These are phyloP conservation scores for Parietichytrium sp. DNA, from an alignment of 108 stramenopile genomes.

Conservation along the genomic window DNA sequence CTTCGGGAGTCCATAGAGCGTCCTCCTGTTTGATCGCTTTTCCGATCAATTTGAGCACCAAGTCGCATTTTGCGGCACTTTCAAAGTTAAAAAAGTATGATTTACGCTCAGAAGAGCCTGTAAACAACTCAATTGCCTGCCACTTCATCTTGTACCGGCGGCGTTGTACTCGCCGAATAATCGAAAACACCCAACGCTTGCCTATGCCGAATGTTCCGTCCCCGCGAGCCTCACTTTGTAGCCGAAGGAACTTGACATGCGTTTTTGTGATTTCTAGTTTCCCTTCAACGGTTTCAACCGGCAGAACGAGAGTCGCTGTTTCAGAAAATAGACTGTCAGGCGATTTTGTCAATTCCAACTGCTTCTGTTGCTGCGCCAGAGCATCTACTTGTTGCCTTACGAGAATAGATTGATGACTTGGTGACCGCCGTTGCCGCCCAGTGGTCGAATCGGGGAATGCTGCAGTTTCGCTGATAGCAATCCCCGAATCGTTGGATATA, in stretches of 20 bases:
- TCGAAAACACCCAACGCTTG: background rate
- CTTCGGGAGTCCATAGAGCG: background rate
- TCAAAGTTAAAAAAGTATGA: background rate
- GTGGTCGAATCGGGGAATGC: background rate
- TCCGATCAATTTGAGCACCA: background rate
- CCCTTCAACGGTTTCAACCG: background rate
- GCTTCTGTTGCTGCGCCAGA: too few relatives aligned
- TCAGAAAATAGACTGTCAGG: background rate
- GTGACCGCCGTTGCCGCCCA: background rate
- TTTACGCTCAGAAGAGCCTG: constrained; percentile 24
- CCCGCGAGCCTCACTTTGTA: background rate
- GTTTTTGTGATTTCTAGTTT: background rate
- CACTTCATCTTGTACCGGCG: constrained; percentile 14
- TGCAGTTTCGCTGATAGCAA: background rate
- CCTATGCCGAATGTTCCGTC: background rate
- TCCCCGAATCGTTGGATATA: background rate
- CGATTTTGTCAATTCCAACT: too few relatives aligned
- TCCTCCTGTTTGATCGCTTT: constrained; percentile 1
- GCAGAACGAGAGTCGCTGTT: background rate
- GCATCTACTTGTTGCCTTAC: too few relatives aligned
- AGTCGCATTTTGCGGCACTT: background rate
- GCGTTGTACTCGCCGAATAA: constrained; percentile 3
- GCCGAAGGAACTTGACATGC: background rate
- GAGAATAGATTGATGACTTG: too few relatives aligned
- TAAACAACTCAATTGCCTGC: background rate